Percentiles rank a stretch among this genome's conserved stretches.
phyloP scores from a whole-genome alignment of 1,284 basidiomycete species.

The Apiotrichum akiyoshidainum region DNA sequence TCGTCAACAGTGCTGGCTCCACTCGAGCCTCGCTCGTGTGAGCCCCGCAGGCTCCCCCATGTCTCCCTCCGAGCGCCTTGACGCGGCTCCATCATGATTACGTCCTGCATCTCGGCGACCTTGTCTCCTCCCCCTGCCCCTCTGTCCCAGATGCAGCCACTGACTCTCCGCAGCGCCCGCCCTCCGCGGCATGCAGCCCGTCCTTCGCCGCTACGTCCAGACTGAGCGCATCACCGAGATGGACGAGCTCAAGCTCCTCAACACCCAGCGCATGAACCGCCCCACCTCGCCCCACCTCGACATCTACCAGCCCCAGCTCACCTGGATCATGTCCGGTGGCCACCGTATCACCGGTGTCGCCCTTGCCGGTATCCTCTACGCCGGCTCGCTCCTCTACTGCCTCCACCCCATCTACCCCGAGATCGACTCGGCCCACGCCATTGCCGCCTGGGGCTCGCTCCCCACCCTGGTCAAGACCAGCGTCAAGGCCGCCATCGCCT shows the following conservation, averaged over 20 bases:
- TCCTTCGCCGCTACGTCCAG: conserved; percentile 21
- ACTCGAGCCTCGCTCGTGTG: no score
- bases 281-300: conserved; percentile 90
- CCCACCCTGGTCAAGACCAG: conserved; percentile 71
- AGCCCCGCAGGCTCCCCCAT: no score
- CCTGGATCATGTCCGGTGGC: conserved; percentile 79
- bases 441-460: conserved; percentile 63
- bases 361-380: conserved; percentile 80
- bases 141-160: not conserved
- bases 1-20: no score
- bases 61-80: no score
- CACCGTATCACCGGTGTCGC: conserved; percentile 81
- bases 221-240: conserved; percentile 36
- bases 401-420: conserved; percentile 65
- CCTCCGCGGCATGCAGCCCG: conserved; percentile 8
- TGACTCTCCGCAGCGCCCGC: conserved; percentile 15
- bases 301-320: conserved; percentile 92
- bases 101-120: no score
- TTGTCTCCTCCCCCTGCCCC: not conserved
- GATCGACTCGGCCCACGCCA: conserved; percentile 68
- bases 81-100: no score
- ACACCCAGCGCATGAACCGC: conserved; percentile 77
- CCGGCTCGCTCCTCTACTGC: conserved; percentile 82
- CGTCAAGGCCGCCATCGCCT: conserved; percentile 71
- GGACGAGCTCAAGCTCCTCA: conserved; percentile 59